Percentiles rank a stretch among this genome's conserved stretches.
phyloP scores from a whole-genome alignment of 1,284 basidiomycete genomes.

The Sparassis latifolia region DNA sequence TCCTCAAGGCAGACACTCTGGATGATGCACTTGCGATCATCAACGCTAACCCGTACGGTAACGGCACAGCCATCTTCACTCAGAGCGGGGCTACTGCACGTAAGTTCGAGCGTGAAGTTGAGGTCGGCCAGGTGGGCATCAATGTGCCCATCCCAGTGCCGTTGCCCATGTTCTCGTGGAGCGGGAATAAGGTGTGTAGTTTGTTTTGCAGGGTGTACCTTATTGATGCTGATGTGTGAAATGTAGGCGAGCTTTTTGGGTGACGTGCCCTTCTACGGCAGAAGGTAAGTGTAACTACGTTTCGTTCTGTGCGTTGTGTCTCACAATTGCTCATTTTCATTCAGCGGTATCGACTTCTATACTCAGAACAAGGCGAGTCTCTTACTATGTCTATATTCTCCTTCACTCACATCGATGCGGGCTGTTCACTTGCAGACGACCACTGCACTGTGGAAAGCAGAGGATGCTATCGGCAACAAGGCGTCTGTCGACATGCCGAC shows the following conservation, averaged over 20 bases:
- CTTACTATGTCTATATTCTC: not conserved
- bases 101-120: slow-evolving; percentile 85
- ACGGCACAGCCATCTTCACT: slow-evolving; percentile 96
- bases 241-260: slow-evolving; percentile 74
- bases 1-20: slow-evolving; percentile 78
- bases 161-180: slow-evolving; percentile 90
- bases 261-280: slow-evolving; percentile 87
- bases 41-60: slow-evolving; percentile 87
- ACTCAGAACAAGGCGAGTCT: slow-evolving; percentile 74
- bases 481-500: slow-evolving; percentile 84
- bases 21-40: slow-evolving; percentile 90
- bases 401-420: not conserved
- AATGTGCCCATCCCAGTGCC: slow-evolving; percentile 93
- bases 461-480: slow-evolving; percentile 72
- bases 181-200: slow-evolving; percentile 70
- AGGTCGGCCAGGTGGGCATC: slow-evolving; percentile 91
- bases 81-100: slow-evolving; percentile 94
- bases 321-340: not conserved
- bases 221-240: slow-evolving; percentile 40
- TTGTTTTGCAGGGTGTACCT: slow-evolving; percentile 4
- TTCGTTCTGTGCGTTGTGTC: too few relatives aligned
- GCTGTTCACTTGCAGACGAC: slow-evolving; percentile 47
- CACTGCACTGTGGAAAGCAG: slow-evolving; percentile 77
- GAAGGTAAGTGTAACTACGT: slow-evolving; percentile 41
- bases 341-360: slow-evolving; percentile 82